Conservation (phyloP, 495 filamentous ascomycete species). For the Hypoxylon subgilvum region DNA sequence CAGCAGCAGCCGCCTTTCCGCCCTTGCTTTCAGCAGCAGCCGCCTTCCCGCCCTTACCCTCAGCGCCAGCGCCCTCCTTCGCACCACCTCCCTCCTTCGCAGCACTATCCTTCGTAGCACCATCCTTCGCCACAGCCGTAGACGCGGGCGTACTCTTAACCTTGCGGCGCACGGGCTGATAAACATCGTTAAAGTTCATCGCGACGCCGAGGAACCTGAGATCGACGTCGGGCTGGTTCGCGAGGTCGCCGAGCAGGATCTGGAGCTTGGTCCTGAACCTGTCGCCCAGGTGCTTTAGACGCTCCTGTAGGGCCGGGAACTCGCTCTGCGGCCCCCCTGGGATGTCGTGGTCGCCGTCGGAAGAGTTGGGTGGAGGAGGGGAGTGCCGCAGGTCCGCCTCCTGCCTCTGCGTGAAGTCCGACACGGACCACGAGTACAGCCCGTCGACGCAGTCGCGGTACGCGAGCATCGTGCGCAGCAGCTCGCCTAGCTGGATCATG, state of each 20-base stretch:
- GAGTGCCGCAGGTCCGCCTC: slow-evolving; percentile 77
- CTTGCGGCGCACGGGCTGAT: slow-evolving; percentile 72
- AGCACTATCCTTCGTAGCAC: neutral
- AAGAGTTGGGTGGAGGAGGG: slow-evolving; percentile 63
- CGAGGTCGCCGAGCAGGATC: slow-evolving; percentile 83
- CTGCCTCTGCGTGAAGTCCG: slow-evolving; percentile 90
- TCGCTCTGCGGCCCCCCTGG: slow-evolving; percentile 53
- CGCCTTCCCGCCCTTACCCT: neutral
- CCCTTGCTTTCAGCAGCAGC: too few species aligned
- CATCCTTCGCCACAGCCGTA: neutral
- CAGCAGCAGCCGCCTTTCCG: too few species aligned
- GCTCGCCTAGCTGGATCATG: slow-evolving; percentile 86
- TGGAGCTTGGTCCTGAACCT: slow-evolving; percentile 79
- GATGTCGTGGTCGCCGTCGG: slow-evolving; percentile 43
- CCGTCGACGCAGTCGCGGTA: slow-evolving; percentile 95
- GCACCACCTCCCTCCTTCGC: neutral
- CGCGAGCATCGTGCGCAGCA: slow-evolving; percentile 90
- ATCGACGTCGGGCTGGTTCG: slow-evolving; percentile 91
- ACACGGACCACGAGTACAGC: slow-evolving; percentile 89
- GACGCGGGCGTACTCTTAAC: slow-evolving; percentile 44
- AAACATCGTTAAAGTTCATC: slow-evolving; percentile 99
- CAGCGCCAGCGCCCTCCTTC: too few species aligned
- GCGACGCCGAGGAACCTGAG: slow-evolving; percentile 94
- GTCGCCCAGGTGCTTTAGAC: slow-evolving; percentile 70
- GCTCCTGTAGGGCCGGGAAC: slow-evolving; percentile 74